A percentile compares a stretch with the other conserved stretches of the same genome.
phyloP scores from a whole-genome alignment of 83 land plant genomes.

The Picea abies region DNA sequence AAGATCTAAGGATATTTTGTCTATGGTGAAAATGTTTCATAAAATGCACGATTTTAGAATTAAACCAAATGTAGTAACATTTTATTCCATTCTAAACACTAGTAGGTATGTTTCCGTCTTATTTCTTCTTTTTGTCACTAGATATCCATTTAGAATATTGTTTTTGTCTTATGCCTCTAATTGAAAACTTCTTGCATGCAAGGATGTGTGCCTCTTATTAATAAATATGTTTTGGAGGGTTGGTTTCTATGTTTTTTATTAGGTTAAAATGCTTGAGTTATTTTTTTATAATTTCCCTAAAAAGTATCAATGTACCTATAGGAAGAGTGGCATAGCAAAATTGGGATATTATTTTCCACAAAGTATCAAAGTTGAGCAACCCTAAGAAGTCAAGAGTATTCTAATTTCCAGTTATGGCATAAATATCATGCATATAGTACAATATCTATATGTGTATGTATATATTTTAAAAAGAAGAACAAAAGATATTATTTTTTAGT shows the following conservation, averaged over 20 bases:
- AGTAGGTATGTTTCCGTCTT: conserved; percentile 68
- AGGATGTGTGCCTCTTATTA: not conserved
- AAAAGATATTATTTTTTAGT: not conserved
- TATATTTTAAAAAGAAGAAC: too few species aligned
- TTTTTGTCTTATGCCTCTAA: not conserved
- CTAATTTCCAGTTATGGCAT: too few species aligned
- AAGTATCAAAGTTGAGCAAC: not conserved
- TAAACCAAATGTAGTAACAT: conserved; percentile 96
- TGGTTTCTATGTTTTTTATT: not conserved
- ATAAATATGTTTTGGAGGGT: not conserved
- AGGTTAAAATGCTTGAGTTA: not conserved
- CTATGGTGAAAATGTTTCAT: conserved; percentile 72
- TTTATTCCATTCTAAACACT: conserved; percentile 95
- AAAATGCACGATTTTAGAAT: conserved; percentile 85
- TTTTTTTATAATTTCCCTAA: not conserved
- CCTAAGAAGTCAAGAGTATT: not conserved
- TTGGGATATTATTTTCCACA: not conserved
- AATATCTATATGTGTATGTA: too few species aligned
- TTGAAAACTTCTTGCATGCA: not conserved
- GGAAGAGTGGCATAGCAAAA: too few species aligned
- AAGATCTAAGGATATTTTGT: conserved; percentile 47
- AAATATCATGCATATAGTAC: too few species aligned
- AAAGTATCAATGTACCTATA: too few species aligned
- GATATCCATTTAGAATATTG: not conserved
- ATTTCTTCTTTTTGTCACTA: not conserved